phyloP scores from a whole-genome alignment of 177 flowering plant genomes.

The Tripterygium wilfordii region DNA sequence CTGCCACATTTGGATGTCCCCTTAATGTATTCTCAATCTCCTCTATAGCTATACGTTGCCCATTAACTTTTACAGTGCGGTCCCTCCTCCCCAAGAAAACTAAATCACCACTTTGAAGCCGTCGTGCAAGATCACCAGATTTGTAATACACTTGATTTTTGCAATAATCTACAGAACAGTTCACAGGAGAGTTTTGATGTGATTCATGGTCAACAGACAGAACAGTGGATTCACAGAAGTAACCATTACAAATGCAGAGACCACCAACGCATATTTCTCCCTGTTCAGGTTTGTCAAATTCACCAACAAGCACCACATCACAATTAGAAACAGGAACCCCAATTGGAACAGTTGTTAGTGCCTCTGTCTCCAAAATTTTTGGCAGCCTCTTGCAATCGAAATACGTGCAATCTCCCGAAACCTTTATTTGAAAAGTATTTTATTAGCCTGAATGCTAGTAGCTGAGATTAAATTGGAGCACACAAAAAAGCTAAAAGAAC shows the following conservation, averaged over 20 bases:
- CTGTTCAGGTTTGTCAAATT: constrained; percentile 28
- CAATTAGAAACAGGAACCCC: constrained; percentile 75
- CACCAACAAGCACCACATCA: constrained; percentile 54
- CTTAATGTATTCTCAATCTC: constrained; percentile 69
- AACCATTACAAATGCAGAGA: constrained; percentile 58
- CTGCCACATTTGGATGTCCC: constrained; percentile 50
- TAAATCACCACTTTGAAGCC: constrained; percentile 65
- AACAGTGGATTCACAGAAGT: constrained; percentile 25
- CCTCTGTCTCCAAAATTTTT: constrained; percentile 48
- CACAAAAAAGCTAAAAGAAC: too few species aligned
- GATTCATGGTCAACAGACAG: constrained; percentile 32
- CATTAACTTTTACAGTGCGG: constrained; percentile 71
- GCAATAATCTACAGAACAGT: constrained; percentile 11
- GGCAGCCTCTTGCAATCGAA: constrained; percentile 85
- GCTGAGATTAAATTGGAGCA: too few species aligned
- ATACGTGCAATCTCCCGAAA: constrained; percentile 91
- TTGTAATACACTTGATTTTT: constrained; percentile 33
- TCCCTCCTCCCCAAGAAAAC: constrained; percentile 82
- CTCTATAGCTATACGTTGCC: constrained; percentile 77
- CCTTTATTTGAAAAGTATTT: constrained; percentile 29
- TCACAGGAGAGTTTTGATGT: constrained; percentile 17
- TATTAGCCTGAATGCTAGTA: not conserved
- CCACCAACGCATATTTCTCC: constrained; percentile 88
- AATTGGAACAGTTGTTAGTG: constrained; percentile 71
- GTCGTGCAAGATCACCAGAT: constrained; percentile 79